Evolutionary conservation across 176 grass and related monocot genomes (phyloP), one percentile per base, ranked within the genome.

Genomic region (Elaeis guineensis): DNA sequence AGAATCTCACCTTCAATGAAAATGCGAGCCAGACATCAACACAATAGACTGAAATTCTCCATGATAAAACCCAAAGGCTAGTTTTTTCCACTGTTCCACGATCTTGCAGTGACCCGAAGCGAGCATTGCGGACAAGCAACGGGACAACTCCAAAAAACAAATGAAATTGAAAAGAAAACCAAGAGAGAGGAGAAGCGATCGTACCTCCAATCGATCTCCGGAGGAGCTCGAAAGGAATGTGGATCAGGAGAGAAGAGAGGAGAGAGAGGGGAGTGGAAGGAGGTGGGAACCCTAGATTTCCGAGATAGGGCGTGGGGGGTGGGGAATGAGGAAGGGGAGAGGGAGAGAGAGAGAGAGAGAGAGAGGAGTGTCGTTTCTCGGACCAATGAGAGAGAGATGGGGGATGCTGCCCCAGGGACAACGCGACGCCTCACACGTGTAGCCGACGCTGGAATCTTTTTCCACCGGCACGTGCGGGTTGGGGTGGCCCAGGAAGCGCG

Each of bases 171-270:
- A 74, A 44, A 44, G 35, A 44, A 12, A 12, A 12, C 35, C 35
- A 2, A 2, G 35, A 68, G 52, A 68, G 52, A 63, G 30, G 44
- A 25, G 28, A 52, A 70, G 21, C 23, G 9, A 69, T 6, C 49
- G 57, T 52, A 70, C 66, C 75, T 69, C 51, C 8, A 52, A 77
- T 77, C 75, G 57, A 70, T 66, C 56, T 57, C 57, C 3, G 20
- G 49, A 55, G 1, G 23, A 30, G 29, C 49, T 68, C 65, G 69
- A 59, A 20, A 64, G 21, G 60, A 62, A 73, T 5, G 1, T 50
- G 9, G 18, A 72, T 3, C 17, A 17, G 25, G 16, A 61, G 57
- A 30, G 57, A 30, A 55, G 52, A 59, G 59, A 52, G 35, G 19
- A 17, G 25, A 16, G 22, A 26, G 25, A 26, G 25, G 25, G 25